Evolutionary conservation across 352 stramenopile species (phyloP), one percentile per base, ranked within the genome.

Genomic region (Globisporangium middletonii): DNA sequence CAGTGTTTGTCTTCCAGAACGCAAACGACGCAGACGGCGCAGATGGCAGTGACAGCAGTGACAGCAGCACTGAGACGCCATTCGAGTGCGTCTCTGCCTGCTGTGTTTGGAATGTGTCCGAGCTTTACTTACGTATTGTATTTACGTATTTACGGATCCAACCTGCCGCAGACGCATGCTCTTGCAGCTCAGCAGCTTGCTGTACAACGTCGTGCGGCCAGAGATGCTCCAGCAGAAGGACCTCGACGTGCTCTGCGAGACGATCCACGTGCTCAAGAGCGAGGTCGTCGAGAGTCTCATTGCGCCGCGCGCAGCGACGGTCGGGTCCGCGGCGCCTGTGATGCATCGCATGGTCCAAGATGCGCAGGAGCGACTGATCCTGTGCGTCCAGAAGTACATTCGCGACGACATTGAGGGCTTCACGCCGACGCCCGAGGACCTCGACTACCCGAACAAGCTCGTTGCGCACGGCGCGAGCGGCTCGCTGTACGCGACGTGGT

Each of bases 271-370:
- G 15, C 60, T 92, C 2, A 70, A 86, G 15, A 86, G 71, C 35
- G 84, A 94, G 50, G 67, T 94, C 50, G 85, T 92, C 44, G 84
- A 94, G 57, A 73, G 69, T 41, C 47, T 79, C 3, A 89, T 94
- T 62, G 73, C 65, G 13, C 82, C 84, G 0, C 76, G 78, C 16
- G 65, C 63, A 19, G 62, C 70, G 5, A 61, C 82, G 2, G 72
- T 86, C 1, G 79, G 76, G 0, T 83, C 72, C 44, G 69, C 83
- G 0, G 84, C 90, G 53, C 76, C 82, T 3, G 83, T 92, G 49
- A 82, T 94, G 71, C 75, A 90, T 52, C 82, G 84, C 42, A 88
- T 94, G 79, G 83, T 92, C 44, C 79, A 90, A 59, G 84, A 94
- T 42, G 80, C 82, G 3, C 82, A 92, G 50, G 84, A 94, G 52